Evolutionary conservation across 192 early-diverging fungal species (phyloP), one percentile per base, ranked within the genome.

Genomic region (Mortierella alpina): DNA sequence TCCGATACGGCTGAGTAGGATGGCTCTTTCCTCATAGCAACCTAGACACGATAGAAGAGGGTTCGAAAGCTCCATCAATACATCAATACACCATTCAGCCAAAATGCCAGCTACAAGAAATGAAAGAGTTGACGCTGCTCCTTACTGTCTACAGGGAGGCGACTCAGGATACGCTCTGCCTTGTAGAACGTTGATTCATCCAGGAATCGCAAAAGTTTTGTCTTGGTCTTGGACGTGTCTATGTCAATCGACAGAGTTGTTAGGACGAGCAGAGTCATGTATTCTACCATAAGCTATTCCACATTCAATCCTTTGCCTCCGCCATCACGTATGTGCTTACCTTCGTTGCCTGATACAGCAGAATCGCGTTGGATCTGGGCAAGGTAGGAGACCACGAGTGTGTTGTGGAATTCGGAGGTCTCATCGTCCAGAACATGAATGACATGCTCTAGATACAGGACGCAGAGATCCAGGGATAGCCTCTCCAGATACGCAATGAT

Each of bases 391-490:
- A 93, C 82, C n/a, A 94, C 83, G 59, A 98, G 88, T 31, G 88
- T 86, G 73, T 96, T 95, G 73, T 96, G 94, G 56, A 93, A 89
- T 11, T 88, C 91, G 4, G 93, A 86, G 8, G 88, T 86, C 65
- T 86, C 63, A 64, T 96, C 95, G 5, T 76, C 60, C 63, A 92
- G 86, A 47, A 89, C 86, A 42, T 90, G 85, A 65, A 98, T 92
- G 31, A 97, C 86, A 71, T 96, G 89, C 75, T 93, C 89, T 61
- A 97, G 81, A 75, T 97, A 98, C 74, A 86, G 84, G 7, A 93
- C 86, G 23, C 88, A 92, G 7, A 95, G 85, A 59, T 86, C 79
- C n/a, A 86, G 59, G 12, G 92, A 92, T 13, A 92, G 78, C 14
- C 85, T 73, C 54, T 92, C 91, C 64, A 98, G 78, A 82, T 93